Conservation (phyloP, 129 eudicot genomes). For the Dittrichia graveolens region DNA sequence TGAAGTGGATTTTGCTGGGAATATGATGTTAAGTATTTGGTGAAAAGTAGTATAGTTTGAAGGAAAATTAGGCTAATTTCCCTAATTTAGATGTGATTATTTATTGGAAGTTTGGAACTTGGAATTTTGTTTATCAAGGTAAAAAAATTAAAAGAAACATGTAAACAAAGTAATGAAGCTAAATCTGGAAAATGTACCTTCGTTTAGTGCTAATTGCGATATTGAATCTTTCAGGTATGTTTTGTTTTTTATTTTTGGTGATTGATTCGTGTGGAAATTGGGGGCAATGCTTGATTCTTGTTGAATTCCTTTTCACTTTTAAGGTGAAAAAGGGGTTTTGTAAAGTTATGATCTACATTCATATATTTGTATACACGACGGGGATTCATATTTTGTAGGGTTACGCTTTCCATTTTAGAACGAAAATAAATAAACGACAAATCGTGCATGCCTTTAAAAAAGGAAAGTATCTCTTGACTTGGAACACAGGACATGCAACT, state of each 20-base stretch:
- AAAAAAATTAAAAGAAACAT: not conserved
- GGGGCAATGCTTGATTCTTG: constrained; percentile 30
- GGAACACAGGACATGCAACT: not conserved
- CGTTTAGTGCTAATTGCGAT: not conserved
- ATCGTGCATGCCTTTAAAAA: constrained; percentile 8
- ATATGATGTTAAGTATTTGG: constrained; percentile 16
- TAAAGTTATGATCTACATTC: not conserved
- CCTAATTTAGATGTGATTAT: not conserved
- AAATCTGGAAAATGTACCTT: constrained; percentile 31
- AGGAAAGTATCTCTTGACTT: constrained; percentile 9
- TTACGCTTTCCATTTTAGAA: too few relatives aligned
- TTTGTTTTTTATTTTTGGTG: not conserved
- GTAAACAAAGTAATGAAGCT: constrained; percentile 15
- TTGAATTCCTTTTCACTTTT: not conserved
- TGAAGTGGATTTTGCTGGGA: not conserved
- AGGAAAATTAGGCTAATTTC: not conserved
- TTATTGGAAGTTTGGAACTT: not conserved
- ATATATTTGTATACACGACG: not conserved
- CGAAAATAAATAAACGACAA: too few relatives aligned
- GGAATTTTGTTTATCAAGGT: not conserved
- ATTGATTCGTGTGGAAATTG: constrained; percentile 14
- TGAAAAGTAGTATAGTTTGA: constrained; percentile 3
- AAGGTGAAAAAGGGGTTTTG: not conserved
- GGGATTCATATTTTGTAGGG: not conserved
- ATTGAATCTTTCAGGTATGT: not conserved